phyloP scores from a whole-genome alignment of 2,329 filamentous ascomycete species.

The Ploettnerulaceae sp. region DNA sequence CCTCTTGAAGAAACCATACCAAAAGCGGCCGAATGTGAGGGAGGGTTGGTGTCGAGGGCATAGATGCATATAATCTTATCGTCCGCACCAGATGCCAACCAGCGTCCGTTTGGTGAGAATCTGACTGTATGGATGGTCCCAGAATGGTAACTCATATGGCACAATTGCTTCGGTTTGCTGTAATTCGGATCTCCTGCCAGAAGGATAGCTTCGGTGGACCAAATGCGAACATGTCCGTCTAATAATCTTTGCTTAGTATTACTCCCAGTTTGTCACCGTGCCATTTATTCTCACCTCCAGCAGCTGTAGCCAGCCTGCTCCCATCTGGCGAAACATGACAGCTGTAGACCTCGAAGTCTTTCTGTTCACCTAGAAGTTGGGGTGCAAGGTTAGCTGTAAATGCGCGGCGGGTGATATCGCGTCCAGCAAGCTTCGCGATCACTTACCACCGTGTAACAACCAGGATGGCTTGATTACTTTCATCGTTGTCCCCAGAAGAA shows the following conservation, averaged over 20 bases:
- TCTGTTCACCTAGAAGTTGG: conserved; percentile 70
- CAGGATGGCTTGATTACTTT: conserved; percentile 91
- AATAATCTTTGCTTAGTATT: conserved; percentile 22
- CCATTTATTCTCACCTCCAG: conserved; percentile 61
- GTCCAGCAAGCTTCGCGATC: conserved; percentile 1
- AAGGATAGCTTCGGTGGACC: conserved; percentile 93
- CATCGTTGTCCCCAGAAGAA: conserved; percentile 46
- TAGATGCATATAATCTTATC: conserved; percentile 99
- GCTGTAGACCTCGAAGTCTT: conserved; percentile 97
- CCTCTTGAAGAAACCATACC: conserved; percentile 47
- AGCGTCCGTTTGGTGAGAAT: conserved; percentile 92
- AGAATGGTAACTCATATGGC: conserved; percentile 96
- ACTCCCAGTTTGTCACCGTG: not conserved
- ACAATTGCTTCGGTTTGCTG: conserved; percentile 82
- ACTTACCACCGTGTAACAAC: conserved; percentile 83
- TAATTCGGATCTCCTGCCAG: conserved; percentile 69
- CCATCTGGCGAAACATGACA: conserved; percentile 96
- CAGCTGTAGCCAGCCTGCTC: conserved; percentile 84
- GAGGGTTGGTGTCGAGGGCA: conserved; percentile 71
- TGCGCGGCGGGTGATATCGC: conserved; percentile 15
- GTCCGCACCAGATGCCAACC: conserved; percentile 93
- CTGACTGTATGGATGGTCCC: conserved; percentile 96
- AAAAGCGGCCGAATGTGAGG: conserved; percentile 71
- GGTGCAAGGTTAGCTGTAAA: conserved; percentile 27
- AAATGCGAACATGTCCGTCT: conserved; percentile 96